Conservation (phyloP, 1,139 yeast genomes). For the Yamadazyma songkhlaensis region DNA sequence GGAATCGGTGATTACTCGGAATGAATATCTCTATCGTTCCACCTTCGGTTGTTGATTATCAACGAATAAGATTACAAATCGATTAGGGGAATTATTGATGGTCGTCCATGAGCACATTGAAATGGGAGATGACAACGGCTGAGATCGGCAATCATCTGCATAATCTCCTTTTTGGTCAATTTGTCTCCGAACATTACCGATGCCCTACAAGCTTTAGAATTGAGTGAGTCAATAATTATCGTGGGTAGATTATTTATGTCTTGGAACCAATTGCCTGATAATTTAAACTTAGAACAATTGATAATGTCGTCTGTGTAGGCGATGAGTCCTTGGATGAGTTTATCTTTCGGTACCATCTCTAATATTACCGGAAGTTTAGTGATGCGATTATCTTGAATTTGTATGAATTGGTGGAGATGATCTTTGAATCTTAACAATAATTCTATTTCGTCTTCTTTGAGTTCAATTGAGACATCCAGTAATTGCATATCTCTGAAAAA, state of each 20-base stretch:
- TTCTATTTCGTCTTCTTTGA: conserved; percentile 23
- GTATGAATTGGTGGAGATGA: conserved; percentile 22
- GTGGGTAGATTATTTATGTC: conserved; percentile 38
- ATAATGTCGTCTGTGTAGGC: conserved; percentile 31
- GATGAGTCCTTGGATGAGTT: conserved; percentile 1
- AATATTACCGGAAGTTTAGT: conserved; percentile 3
- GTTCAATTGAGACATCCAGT: conserved; percentile 9
- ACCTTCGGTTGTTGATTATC: not conserved
- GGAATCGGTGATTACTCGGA: too few relatives aligned
- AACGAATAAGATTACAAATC: not conserved
- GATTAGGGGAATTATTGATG: conserved; percentile 63
- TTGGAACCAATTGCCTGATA: conserved; percentile 16
- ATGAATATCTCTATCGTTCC: not conserved
- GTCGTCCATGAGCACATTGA: conserved; percentile 87
- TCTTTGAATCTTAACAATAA: conserved; percentile 24
- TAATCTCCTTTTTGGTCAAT: conserved; percentile 44
- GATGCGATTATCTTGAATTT: not conserved
- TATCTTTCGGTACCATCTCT: not conserved
- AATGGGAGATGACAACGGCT: conserved; percentile 59
- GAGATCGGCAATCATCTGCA: conserved; percentile 37
- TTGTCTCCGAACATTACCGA: conserved; percentile 73
- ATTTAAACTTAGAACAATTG: conserved; percentile 17
- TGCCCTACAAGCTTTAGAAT: conserved; percentile 66
- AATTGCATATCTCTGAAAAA: conserved; percentile 14
- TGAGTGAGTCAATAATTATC: conserved; percentile 47